Base-by-base conservation (phyloP, 2,329 filamentous ascomycete genomes). In the Fusarium secorum region DNA sequence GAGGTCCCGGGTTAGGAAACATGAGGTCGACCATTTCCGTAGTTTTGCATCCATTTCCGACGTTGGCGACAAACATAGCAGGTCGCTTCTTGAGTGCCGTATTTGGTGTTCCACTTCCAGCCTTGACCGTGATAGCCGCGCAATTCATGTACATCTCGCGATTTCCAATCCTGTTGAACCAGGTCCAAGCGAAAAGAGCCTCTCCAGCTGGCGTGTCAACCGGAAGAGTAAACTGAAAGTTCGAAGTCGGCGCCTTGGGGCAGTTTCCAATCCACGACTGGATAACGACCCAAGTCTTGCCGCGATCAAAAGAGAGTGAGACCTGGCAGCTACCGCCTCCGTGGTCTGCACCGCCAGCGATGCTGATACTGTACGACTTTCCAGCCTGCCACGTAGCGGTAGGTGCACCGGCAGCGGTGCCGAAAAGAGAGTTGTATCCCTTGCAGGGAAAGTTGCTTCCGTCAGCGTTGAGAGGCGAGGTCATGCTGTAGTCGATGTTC, bases 101-200 rank as follows among this genome's bases (percentile, higher is more conserved):
- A 24, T 54, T 68, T 35, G 26, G 46, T 4, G 54, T 80, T 51
- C 66, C 73, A 14, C 72, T 74, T 39, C 79, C 78, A 22, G 79
- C 79, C 54, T 78, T 80, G 78, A 94, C 89, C 62, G 86, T 88
- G 72, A 95, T 87, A 56, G 87, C 84, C 5, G 92, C 92, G 76
- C 93, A 95, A 81, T 93, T 93, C 90, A 93, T 93, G 85, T 95
- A 96, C 87, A 92, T 92, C 78, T 95, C 92, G 51, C 92, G 87
- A 80, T 94, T 94, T 26, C 93, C 92, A 38, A 91, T 81, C 71
- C 88, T 84, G 83, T 94, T 94, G 81, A 92, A 90, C 91, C 90
- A 93, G 20, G 88, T 90, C 93, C 93, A 95, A 26, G 89, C 88
- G 48, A 95, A 87, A 30, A 95, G 77, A 55, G 89, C 90, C n/a